Base-by-base conservation (phyloP, 2,329 filamentous ascomycete species). In the Ophiostoma fasciatum region DNA sequence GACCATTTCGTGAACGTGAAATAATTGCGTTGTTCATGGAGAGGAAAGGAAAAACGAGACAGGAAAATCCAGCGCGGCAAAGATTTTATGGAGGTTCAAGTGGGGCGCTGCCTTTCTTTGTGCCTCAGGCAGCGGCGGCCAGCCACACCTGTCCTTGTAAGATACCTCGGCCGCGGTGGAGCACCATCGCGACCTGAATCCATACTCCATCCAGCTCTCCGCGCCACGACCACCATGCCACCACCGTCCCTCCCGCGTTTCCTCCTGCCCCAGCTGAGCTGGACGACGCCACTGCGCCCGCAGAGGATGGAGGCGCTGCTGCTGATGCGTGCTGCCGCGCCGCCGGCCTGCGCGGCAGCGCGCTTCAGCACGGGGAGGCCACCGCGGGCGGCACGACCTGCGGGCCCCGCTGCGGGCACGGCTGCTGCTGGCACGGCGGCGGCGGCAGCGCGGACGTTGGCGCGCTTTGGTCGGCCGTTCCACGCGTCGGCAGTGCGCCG, bases 401-500 rank as follows among this genome's bases (percentile, higher is more conserved):
- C 21, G 21, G 21, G 21, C 21, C 10, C n/a, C n/a, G n/a, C n/a
- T n/a, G n/a, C n/a, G n/a, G n/a, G n/a, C n/a, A n/a, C 23, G 23
- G 23, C 23, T 2, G 23, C 22, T 8, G 22, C 22, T 2, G 15
- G 5, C 5, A 3, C 9, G 28, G 4, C 28, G n/a, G 14, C 14
- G 28, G 13, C 28, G 28, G 15, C 17, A 7, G n/a, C n/a, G n/a
- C n/a, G n/a, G n/a, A n/a, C n/a, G n/a, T n/a, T n/a, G n/a, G n/a
- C n/a, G n/a, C n/a, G n/a, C n/a, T n/a, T n/a, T n/a, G n/a, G n/a
- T n/a, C 38, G 38, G 17, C 28, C 38, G 0, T 88, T 94, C 54
- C 80, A 85, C 55, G 70, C 74, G 25, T 79, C 82, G 1, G 54
- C 71, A 3, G 50, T 59, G 26, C 68, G 62, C 34, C 54, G 57